A percentile compares a stretch with the other conserved stretches of the same genome.
Evolutionary conservation across 495 filamentous ascomycete species (phyloP).

Genomic region (Neurospora sp.): DNA sequence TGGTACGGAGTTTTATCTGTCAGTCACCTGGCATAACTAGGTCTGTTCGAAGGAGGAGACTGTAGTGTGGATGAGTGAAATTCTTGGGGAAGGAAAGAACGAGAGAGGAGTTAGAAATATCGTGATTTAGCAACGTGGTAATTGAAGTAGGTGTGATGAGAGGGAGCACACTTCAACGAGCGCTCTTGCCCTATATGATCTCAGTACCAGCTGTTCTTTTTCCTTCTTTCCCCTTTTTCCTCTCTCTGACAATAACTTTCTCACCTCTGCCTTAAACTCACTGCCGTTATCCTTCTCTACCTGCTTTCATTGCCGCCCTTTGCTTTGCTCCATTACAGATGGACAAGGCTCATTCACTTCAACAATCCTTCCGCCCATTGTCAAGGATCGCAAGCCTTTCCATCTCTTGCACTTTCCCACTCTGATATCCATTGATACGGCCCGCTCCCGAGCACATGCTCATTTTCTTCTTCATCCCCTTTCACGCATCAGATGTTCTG

Average conservation of each 20-base stretch:
- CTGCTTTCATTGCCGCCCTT: neutral
- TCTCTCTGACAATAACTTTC: neutral
- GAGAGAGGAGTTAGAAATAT: neutral
- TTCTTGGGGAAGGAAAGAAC: neutral
- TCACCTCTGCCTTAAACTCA: neutral
- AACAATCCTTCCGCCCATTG: neutral
- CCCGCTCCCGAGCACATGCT: neutral
- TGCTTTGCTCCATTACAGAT: neutral
- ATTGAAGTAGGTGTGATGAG: neutral
- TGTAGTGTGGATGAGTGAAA: too few relatives aligned
- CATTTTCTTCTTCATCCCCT: neutral
- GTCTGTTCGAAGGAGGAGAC: too few relatives aligned
- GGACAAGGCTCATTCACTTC: neutral
- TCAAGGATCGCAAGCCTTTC: neutral
- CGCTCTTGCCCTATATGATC: neutral
- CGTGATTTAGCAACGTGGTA: neutral
- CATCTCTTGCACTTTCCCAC: neutral
- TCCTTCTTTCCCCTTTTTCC: neutral
- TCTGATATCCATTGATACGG: neutral
- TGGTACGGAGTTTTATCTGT: too few relatives aligned
- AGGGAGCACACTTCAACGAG: neutral
- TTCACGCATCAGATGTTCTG: neutral
- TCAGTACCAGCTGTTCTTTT: neutral
- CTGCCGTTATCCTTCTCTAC: neutral
- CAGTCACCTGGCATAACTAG: too few relatives aligned